Evolutionary conservation across 2,329 filamentous ascomycete genomes (phyloP).

Genomic region (Ceratocystis destructans): DNA sequence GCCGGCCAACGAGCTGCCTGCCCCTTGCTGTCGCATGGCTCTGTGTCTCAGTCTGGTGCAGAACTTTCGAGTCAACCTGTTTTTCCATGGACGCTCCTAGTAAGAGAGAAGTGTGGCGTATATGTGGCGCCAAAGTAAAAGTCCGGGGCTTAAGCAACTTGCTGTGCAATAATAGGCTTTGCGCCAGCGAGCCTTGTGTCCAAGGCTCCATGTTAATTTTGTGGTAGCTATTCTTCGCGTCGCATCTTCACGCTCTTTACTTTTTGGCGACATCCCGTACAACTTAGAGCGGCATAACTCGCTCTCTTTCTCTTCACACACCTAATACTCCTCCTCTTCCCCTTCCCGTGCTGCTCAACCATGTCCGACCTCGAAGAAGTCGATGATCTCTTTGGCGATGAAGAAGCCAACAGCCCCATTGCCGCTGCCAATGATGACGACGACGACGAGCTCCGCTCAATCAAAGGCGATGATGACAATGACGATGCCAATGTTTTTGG

Average conservation of each 20-base stretch:
- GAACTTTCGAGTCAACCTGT: too few relatives aligned
- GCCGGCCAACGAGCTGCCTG: too few relatives aligned
- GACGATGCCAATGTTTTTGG: constrained; percentile 17
- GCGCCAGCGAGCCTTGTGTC: constrained; percentile 14
- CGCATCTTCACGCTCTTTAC: constrained; percentile 2
- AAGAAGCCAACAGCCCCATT: constrained; percentile 46
- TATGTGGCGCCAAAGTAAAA: not conserved
- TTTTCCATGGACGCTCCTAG: too few relatives aligned
- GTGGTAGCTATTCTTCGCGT: constrained; percentile 11
- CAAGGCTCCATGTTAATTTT: constrained; percentile 17
- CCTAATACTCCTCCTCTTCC: not conserved
- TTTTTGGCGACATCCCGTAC: not conserved
- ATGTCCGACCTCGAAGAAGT: constrained; percentile 46
- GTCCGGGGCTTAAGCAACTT: not conserved
- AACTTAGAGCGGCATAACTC: not conserved
- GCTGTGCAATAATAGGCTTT: not conserved
- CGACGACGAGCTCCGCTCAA: constrained; percentile 38
- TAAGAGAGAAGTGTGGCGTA: too few relatives aligned
- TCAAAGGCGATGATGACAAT: constrained; percentile 34
- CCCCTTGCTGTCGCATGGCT: too few relatives aligned
- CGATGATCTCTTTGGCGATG: constrained; percentile 50
- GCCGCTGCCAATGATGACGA: constrained; percentile 44
- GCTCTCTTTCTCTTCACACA: not conserved
- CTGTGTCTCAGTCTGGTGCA: too few relatives aligned
- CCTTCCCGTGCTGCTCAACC: constrained; percentile 13